phyloP scores from a whole-genome alignment of 352 stramenopile species.

The Aphanomyces cochlioides region DNA sequence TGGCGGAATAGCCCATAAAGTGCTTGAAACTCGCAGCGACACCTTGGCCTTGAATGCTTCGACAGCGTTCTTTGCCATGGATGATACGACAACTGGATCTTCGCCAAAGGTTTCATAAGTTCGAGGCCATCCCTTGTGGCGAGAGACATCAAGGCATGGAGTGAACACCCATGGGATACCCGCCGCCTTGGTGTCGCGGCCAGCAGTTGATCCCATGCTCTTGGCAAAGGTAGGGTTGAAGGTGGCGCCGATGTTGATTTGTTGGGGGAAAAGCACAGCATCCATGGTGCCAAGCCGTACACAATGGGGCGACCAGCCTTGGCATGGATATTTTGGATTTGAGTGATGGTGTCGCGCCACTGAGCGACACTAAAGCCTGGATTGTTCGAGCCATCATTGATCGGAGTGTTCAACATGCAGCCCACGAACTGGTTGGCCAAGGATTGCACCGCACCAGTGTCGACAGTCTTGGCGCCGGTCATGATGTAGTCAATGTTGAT shows the following conservation, averaged over 20 bases:
- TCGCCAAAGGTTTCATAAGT: slow-evolving; percentile 86
- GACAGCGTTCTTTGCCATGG: slow-evolving; percentile 50
- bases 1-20: slow-evolving; percentile 42
- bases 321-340: slow-evolving; percentile 55
- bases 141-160: slow-evolving; percentile 62
- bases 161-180: slow-evolving; percentile 74
- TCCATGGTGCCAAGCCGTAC: slow-evolving; percentile 57
- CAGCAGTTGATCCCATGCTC: slow-evolving; percentile 46
- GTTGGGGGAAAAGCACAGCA: slow-evolving; percentile 60
- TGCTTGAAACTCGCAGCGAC: slow-evolving; percentile 56
- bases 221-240: slow-evolving; percentile 59
- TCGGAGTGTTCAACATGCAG: slow-evolving; percentile 57
- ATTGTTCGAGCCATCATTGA: slow-evolving; percentile 29
- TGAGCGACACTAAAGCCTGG: slow-evolving; percentile 35
- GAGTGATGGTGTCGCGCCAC: slow-evolving; percentile 45
- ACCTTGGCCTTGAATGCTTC: slow-evolving; percentile 37
- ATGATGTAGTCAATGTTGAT: slow-evolving; percentile 68
- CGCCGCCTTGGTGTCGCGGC: slow-evolving; percentile 52
- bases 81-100: slow-evolving; percentile 53
- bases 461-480: slow-evolving; percentile 44
- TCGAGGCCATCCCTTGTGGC: slow-evolving; percentile 56
- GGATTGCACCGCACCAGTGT: slow-evolving; percentile 43
- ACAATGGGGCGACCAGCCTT: slow-evolving; percentile 37
- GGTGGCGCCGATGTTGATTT: slow-evolving; percentile 69
- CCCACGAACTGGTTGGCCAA: slow-evolving; percentile 61